Evolutionary conservation across 2,329 filamentous ascomycete genomes (phyloP), one percentile per base, ranked within the genome.

Genomic region (Alternaria atra): DNA sequence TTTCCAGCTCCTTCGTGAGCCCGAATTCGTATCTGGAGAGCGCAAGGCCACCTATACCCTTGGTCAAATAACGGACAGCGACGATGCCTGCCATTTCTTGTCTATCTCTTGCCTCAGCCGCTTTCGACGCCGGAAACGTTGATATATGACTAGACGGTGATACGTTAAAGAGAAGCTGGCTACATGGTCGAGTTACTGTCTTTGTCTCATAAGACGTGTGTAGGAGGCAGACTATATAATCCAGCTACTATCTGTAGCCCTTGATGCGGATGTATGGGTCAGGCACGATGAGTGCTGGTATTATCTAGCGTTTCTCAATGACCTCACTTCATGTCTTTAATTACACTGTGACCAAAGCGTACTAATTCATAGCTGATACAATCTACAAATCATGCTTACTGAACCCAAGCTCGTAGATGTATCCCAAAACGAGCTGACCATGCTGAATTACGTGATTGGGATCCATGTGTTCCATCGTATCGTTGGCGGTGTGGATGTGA

Each of bases 371-470:
- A 5, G 15, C 43, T 30, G n/a, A 20, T 30, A 20, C 5, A 6
- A 46, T 10, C 43, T 46, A 32, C n/a, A 30, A 13, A n/a, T 20
- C 37, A 17, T 51, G 15, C 87, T 55, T 40, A 15, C 52, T 47
- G 80, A 91, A 91, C 7, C 88, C 92, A 63, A 96, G 84, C 82
- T 97, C 92, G 72, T 93, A 94, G 7, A 89, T 91, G 66, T 95
- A 85, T 2, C 90, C 91, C 29, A 96, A 82, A 1, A 91, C 94
- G 85, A 97, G 86, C 77, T 89, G 90, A 23, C 91, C 91, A 79
- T 97, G 93, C 81, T 97, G 89, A 37, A 94, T 83, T 91, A 97
- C 96, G 78, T 97, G 93, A 74, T 92, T 87, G 74, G 94, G 95
- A 67, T 89, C 89, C 32, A 92, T 80, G 60, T 87, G 88, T 71